Evolutionary conservation across 2,329 filamentous ascomycete genomes (phyloP).

Genomic region (Phialophora verrucosa): DNA sequence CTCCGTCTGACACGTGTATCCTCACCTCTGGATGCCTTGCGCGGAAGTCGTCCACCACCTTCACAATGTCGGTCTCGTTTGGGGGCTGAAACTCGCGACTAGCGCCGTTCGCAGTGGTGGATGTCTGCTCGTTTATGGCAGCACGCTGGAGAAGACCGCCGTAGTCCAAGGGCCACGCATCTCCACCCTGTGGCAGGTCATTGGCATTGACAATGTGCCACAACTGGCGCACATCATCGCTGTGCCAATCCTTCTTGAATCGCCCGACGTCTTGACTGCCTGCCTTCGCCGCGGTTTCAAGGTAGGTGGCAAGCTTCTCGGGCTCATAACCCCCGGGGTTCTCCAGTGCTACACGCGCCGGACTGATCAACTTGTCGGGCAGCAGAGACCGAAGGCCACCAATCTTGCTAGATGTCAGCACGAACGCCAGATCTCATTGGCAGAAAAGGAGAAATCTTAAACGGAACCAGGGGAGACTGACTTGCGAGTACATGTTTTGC

Average conservation of each 20-base stretch:
- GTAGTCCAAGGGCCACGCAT: slow-evolving; percentile 53
- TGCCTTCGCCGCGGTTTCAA: slow-evolving; percentile 45
- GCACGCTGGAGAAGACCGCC: slow-evolving; percentile 44
- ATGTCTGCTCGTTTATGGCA: slow-evolving; percentile 40
- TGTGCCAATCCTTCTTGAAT: slow-evolving; percentile 50
- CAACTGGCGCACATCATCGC: slow-evolving; percentile 48
- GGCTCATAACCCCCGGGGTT: slow-evolving; percentile 46
- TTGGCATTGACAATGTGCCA: slow-evolving; percentile 47
- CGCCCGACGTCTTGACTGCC: slow-evolving; percentile 47
- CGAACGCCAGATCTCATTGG: background rate
- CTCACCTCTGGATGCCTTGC: slow-evolving; percentile 31
- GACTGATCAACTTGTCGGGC: slow-evolving; percentile 47
- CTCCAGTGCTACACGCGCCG: slow-evolving; percentile 48
- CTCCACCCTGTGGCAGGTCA: slow-evolving; percentile 47
- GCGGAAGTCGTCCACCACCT: slow-evolving; percentile 28
- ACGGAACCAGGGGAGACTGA: slow-evolving; percentile 18
- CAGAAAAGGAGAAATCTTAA: background rate
- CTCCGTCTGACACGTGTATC: slow-evolving; percentile 24
- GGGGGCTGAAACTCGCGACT: slow-evolving; percentile 8
- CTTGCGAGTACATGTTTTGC: slow-evolving; percentile 38
- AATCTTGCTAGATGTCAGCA: slow-evolving; percentile 44
- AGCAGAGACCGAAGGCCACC: slow-evolving; percentile 51
- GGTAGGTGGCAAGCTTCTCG: slow-evolving; percentile 44
- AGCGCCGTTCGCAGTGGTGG: slow-evolving; percentile 11
- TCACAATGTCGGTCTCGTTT: slow-evolving; percentile 22